Percentiles rank a stretch among this genome's conserved stretches.
These are phyloP conservation scores for Capsella rubella DNA, from an alignment of 441 rosid genomes.

Conservation along the genomic window DNA sequence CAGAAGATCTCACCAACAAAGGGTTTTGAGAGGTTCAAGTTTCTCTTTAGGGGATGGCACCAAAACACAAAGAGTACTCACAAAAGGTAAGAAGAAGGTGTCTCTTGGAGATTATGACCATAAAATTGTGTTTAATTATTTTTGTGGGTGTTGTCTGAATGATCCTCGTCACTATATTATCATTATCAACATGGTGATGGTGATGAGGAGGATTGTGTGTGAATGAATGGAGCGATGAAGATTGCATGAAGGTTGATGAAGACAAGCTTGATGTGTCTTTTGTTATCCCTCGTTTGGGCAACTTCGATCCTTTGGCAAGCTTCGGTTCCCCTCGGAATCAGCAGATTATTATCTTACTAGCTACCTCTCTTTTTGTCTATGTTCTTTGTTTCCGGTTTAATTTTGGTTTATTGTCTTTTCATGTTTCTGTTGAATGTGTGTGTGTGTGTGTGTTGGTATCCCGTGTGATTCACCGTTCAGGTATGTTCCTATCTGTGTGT, in stretches of 20 bases:
- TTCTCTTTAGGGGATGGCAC: slow-evolving; percentile 43
- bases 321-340: slow-evolving; percentile 55
- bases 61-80: slow-evolving; percentile 36
- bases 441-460: slow-evolving; percentile 33
- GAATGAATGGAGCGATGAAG: slow-evolving; percentile 49
- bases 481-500: slow-evolving; percentile 34
- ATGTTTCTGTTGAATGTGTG: slow-evolving; percentile 23
- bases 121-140: slow-evolving; percentile 17
- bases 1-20: slow-evolving; percentile 34
- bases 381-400: slow-evolving; percentile 27
- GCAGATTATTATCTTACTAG: slow-evolving; percentile 45
- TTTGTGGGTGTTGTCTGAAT: slow-evolving; percentile 41
- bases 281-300: slow-evolving; percentile 49
- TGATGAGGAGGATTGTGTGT: slow-evolving; percentile 39
- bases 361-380: slow-evolving; percentile 5
- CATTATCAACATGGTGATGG: slow-evolving; percentile 17
- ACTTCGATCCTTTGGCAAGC: slow-evolving; percentile 56
- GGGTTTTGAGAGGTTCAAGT: slow-evolving; percentile 38
- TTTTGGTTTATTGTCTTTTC: slow-evolving; percentile 21
- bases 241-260: slow-evolving; percentile 51
- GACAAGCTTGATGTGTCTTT: slow-evolving; percentile 38
- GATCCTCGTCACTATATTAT: slow-evolving; percentile 34
- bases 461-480: slow-evolving; percentile 29
- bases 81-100: slow-evolving; percentile 33
- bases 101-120: slow-evolving; percentile 4